Base-by-base conservation (phyloP, 139 green algal genomes). In the Nannochloris sp. region DNA sequence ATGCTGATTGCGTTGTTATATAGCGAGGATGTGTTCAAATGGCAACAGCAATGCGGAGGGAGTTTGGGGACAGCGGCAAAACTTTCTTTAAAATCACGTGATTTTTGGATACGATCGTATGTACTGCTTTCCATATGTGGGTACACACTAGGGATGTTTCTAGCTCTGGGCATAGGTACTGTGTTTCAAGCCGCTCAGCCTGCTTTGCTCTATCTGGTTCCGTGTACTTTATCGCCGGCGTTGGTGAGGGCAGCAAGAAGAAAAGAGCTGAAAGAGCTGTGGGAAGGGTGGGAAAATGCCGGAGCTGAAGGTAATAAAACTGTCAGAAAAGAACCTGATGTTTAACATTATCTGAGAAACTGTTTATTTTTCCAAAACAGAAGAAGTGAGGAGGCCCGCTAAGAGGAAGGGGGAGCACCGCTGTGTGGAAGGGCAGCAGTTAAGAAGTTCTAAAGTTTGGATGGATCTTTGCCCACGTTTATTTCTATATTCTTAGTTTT, bases 131-230 rank as follows among this genome's bases (percentile, higher is more conserved):
- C 35, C 15, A 31, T 45, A 25, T 27, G 13, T 39, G 63, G 51
- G 12, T 68, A 68, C 32, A 31, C 31, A 15, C 30, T 58, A 12
- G 64, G 64, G 12, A 8, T 72, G 30, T 44, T 69, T n/a, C n/a
- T 54, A 19, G 32, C 64, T 14, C 54, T 72, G 53, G 55, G 23
- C 3, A 25, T 23, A 24, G 57, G 64, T 36, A 45, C 33, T 15
- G 27, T 68, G 51, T 72, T 66, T 14, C 15, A 33, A 10, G 64
- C 57, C 24, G 32, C 64, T 19, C 64, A 72, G 54, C 64, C 64
- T n/a, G 64, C 64, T 8, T 29, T 72, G 32, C 34, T 72, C n/a
- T 72, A 72, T 33, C 10, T 72, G 7, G 64, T 72, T 7, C 64
- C 64, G 12, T 72, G 54, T 48, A 68, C 57, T 24, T 36, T 67